Base-by-base conservation (phyloP, 1,139 yeast species). In the Nakaseomyces delphensis region DNA sequence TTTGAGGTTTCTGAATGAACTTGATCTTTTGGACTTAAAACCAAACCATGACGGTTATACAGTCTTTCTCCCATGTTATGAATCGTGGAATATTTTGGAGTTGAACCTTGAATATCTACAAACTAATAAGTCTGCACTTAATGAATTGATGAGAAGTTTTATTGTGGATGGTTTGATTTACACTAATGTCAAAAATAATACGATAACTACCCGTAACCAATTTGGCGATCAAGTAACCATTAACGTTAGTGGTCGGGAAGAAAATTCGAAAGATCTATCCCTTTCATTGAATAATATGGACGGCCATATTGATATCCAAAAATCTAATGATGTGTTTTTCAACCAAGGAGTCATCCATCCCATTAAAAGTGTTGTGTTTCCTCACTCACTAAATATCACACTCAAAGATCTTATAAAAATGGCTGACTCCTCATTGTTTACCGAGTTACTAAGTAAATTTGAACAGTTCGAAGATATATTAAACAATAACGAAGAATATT, bases 331-430 rank as follows among this genome's bases (percentile, higher is more conserved):
- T 58, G 71, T 86, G 7, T 59, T 91, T 14, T 89, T 84, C 59
- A 78, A 76, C 48, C 81, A 83, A 56, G 98, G 97, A 0, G 96
- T 89, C 0, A 75, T 85, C 2, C 97, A 87, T 57, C 77, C 89
- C 1, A 66, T 83, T 4, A 65, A 70, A 37, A 62, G 70, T 9
- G 68, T 85, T 0, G 56, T 76, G 1, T 63, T 86, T 8, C 95
- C 96, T 0, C 60, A 64, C 0, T 61, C 66, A 25, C 63, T 89
- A 25, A 60, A 67, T 8, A 72, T 91, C 3, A 62, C 79, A 0
- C 64, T 84, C 14, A 43, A 51, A 1, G 82, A 85, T 43, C 67
- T 91, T 41, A 65, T 89, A 1, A 60, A 60, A 3, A 71, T 78
- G 3, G 68, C 77, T 3, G 76, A 68, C 15, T 64, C 67, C 23